phyloP scores from a whole-genome alignment of 352 stramenopile genomes.

The Phytophthora sansomeana region DNA sequence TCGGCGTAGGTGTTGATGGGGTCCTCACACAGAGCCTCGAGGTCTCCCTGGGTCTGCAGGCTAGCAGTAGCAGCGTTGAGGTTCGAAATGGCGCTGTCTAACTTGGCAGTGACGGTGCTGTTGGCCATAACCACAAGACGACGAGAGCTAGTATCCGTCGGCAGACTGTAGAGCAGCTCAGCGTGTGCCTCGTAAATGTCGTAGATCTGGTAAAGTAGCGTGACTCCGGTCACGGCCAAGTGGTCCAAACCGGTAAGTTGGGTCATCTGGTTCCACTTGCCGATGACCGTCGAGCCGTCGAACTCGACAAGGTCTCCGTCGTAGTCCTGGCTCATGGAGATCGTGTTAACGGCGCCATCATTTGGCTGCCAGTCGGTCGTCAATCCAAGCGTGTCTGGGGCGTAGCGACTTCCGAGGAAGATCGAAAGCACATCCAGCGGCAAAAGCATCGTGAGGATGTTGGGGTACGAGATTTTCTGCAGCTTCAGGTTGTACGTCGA shows the following conservation, averaged over 20 bases:
- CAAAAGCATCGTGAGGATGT: constrained; percentile 59
- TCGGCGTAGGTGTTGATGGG: constrained; percentile 43
- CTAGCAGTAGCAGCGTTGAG: constrained; percentile 46
- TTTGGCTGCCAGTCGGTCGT: constrained; percentile 55
- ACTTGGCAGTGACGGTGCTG: constrained; percentile 27
- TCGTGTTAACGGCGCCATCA: constrained; percentile 57
- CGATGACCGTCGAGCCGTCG: constrained; percentile 39
- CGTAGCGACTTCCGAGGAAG: constrained; percentile 54
- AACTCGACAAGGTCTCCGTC: constrained; percentile 46
- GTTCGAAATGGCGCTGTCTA: constrained; percentile 40
- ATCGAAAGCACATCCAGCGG: constrained; percentile 47
- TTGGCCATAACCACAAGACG: constrained; percentile 17
- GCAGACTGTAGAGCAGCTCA: constrained; percentile 45
- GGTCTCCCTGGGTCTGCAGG: constrained; percentile 44
- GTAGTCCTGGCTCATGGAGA: constrained; percentile 56
- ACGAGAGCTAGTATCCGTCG: constrained; percentile 28
- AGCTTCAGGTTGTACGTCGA: constrained; percentile 43
- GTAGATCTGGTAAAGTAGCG: constrained; percentile 47
- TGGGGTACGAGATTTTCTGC: constrained; percentile 54
- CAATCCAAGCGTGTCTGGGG: constrained; percentile 38
- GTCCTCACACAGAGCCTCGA: constrained; percentile 41
- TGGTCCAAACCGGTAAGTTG: constrained; percentile 54
- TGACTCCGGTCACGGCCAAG: constrained; percentile 52
- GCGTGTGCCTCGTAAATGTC: constrained; percentile 52
- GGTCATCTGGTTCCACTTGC: constrained; percentile 63